A percentile compares a stretch with the other conserved stretches of the same genome.
These are phyloP conservation scores for Pichia nakasei DNA, from an alignment of 805 yeast genomes.

Conservation along the genomic window DNA sequence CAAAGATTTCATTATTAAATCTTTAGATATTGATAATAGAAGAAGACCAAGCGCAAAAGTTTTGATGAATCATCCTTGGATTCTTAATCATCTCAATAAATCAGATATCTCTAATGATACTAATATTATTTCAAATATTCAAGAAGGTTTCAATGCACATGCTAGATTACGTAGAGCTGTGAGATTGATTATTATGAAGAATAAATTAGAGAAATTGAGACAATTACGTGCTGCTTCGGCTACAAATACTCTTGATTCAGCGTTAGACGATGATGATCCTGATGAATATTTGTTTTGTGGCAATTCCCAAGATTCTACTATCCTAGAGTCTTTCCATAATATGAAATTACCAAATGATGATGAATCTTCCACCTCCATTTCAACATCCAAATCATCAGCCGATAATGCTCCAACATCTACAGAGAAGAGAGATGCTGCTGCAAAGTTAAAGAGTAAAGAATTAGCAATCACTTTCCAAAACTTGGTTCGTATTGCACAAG, in stretches of 20 bases:
- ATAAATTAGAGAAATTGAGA: conserved; percentile 66
- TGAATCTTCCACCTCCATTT: not conserved
- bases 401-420: not conserved
- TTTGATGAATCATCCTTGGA: conserved; percentile 70
- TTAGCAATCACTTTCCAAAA: conserved; percentile 25
- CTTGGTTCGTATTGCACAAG: conserved; percentile 25
- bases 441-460: conserved; percentile 17
- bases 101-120: conserved; percentile 11
- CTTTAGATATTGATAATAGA: conserved; percentile 59
- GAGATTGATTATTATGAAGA: conserved; percentile 73
- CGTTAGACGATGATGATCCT: conserved; percentile 23
- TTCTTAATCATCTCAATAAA: conserved; percentile 34
- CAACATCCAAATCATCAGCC: not conserved
- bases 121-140: conserved; percentile 75
- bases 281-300: conserved; percentile 27
- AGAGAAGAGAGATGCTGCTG: not conserved
- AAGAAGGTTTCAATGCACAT: conserved; percentile 76
- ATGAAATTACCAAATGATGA: conserved; percentile 5
- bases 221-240: conserved; percentile 50
- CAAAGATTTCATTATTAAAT: conserved; percentile 61
- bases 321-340: conserved; percentile 25
- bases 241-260: conserved; percentile 1
- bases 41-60: conserved; percentile 61
- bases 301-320: conserved; percentile 33
- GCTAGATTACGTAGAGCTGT: conserved; percentile 78